Evolutionary conservation across 306 rosid species (phyloP).

Genomic region (Oxytropis ochrocephala): DNA sequence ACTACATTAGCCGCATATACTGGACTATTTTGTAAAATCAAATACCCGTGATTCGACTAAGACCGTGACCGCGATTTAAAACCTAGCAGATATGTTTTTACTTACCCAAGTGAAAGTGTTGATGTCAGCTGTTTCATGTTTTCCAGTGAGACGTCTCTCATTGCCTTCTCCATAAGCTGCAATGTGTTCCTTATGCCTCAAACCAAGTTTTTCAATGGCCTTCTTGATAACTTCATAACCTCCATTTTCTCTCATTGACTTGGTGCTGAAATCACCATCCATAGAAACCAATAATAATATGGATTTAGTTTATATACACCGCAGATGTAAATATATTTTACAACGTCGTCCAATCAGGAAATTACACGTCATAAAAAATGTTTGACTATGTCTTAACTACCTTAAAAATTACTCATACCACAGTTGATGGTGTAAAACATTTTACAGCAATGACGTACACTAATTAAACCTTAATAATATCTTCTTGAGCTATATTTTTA

Average conservation of each 20-base stretch:
- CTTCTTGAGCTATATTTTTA: neutral
- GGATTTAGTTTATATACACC: too few relatives aligned
- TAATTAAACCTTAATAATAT: neutral
- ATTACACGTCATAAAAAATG: too few relatives aligned
- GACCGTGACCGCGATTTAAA: neutral
- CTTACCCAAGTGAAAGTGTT: conserved; percentile 50
- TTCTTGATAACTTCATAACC: conserved; percentile 52
- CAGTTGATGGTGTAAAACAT: too few relatives aligned
- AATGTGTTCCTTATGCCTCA: conserved; percentile 64
- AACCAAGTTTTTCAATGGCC: conserved; percentile 46
- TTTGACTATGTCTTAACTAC: too few relatives aligned
- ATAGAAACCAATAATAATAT: too few relatives aligned
- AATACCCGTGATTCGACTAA: too few relatives aligned
- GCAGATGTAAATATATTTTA: too few relatives aligned
- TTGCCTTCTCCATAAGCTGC: conserved; percentile 71
- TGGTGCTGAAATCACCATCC: conserved; percentile 39
- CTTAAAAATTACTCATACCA: too few relatives aligned
- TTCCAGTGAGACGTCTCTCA: conserved; percentile 64
- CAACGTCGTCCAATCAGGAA: too few relatives aligned
- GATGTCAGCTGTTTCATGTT: conserved; percentile 58
- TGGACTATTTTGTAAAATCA: too few relatives aligned
- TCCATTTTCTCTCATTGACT: conserved; percentile 55
- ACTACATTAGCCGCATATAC: too few relatives aligned
- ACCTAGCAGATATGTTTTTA: neutral
- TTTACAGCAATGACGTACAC: too few relatives aligned